A percentile compares a stretch with the other conserved stretches of the same genome.
Conservation (phyloP, 108 stramenopile species). For the Skeletonema grethae region DNA sequence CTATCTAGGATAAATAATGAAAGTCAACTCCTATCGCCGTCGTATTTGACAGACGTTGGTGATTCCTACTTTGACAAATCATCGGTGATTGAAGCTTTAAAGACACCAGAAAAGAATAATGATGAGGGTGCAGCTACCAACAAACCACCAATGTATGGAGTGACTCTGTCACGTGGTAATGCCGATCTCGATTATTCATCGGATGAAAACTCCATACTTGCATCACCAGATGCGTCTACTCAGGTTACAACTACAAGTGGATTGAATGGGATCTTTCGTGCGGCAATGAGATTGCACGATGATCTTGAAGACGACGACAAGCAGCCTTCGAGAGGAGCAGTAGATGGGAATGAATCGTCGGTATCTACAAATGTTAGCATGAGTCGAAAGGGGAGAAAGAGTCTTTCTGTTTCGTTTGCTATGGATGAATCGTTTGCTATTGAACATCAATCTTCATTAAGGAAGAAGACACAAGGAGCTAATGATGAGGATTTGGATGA, state of each 20-base stretch:
- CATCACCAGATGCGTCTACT: slow-evolving; percentile 21
- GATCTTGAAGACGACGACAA: slow-evolving; percentile 18
- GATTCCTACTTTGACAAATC: slow-evolving; percentile 39
- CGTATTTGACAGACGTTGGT: slow-evolving; percentile 11
- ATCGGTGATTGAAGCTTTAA: slow-evolving; percentile 19
- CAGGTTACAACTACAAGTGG: slow-evolving; percentile 17
- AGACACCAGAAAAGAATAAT: slow-evolving; percentile 32
- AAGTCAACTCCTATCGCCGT: slow-evolving; percentile 16
- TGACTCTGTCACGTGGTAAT: slow-evolving; percentile 24
- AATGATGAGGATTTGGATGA: neutral
- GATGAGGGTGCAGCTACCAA: neutral
- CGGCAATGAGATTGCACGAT: slow-evolving; percentile 30
- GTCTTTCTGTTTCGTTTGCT: slow-evolving; percentile 36
- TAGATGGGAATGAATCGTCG: slow-evolving; percentile 14
- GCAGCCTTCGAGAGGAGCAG: neutral
- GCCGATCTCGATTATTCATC: neutral
- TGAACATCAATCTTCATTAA: slow-evolving; percentile 1
- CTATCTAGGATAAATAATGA: slow-evolving; percentile 12
- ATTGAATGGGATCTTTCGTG: slow-evolving; percentile 32
- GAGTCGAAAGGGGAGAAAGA: slow-evolving; percentile 13
- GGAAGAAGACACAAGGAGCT: neutral
- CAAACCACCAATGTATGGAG: neutral
- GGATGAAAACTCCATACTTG: slow-evolving; percentile 4
- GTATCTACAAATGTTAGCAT: neutral
- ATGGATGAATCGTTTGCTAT: slow-evolving; percentile 29